Base-by-base conservation (phyloP, 345 rosid species). In the Pelargonium nanum region DNA sequence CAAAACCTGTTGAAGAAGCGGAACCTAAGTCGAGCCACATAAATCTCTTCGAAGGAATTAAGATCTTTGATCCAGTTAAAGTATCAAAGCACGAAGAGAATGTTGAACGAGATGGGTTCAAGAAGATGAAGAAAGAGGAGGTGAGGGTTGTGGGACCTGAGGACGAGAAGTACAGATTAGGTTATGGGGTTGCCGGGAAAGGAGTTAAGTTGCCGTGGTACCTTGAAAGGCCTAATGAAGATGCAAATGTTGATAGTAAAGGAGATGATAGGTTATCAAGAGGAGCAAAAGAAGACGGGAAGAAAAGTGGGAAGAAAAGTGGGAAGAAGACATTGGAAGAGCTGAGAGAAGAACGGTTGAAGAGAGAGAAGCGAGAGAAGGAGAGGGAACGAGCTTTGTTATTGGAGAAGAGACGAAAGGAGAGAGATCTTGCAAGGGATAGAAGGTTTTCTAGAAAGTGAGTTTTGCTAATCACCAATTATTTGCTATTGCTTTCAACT, bases 201-300 rank as follows among this genome's bases (percentile, higher is more conserved):
- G 97, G 99, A 40, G 94, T 87, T 52, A 93, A 87, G 70, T 67
- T 80, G 83, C 96, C 96, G 0, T 93, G 97, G 99, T 93, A 87
- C 66, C 80, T 89, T 57, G 87, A 87, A 72, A 89, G 50, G 79
- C 74, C 79, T 25, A 70, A 69, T 7, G 69, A 24, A 60, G 78
- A 80, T 34, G 74, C 24, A 15, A 53, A 56, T 22, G 76, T 20
- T 8, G 81, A 63, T 57, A 68, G 25, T 26, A 68, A 24, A 58
- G 73, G 21, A 22, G 75, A 68, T 59, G 75, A 74, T 28, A 65
- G 72, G 24, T 72, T 59, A 0, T 24, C 32, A 10, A 70, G 70
- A 70, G 68, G 60, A 30, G 55, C 12, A 13, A 64, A 63, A 61
- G 69, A 74, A 61, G 80, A 59, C 48, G 63, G 51, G 55, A 82